Conservation (phyloP, 1,284 basidiomycete genomes). For the Fomes fomentarius region DNA sequence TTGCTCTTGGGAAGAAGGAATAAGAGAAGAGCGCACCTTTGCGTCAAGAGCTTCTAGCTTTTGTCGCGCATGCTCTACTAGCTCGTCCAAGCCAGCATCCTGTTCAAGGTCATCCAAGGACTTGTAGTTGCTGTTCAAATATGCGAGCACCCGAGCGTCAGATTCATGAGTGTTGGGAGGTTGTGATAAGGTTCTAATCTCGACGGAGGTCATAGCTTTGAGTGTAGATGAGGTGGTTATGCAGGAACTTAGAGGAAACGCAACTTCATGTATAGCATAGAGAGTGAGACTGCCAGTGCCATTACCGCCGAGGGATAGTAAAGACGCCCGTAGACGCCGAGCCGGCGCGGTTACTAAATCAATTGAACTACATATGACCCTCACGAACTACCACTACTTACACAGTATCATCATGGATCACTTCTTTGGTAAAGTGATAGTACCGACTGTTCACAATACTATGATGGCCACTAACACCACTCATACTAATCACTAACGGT, state of each 20-base stretch:
- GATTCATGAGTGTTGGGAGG: constrained; percentile 49
- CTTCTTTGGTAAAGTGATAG: too few species aligned
- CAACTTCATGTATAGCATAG: too few species aligned
- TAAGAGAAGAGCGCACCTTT: constrained; percentile 28
- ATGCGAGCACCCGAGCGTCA: constrained; percentile 42
- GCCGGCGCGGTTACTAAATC: too few species aligned
- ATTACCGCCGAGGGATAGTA: too few species aligned
- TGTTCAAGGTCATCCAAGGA: constrained; percentile 44
- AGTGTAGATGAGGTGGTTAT: neutral
- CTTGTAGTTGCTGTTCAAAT: constrained; percentile 49
- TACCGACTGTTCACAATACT: too few species aligned
- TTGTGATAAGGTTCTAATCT: constrained; percentile 51
- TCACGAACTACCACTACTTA: too few species aligned
- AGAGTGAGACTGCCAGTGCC: too few species aligned
- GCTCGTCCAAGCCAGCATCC: constrained; percentile 39
- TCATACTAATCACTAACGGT: too few species aligned
- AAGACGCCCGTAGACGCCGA: too few species aligned
- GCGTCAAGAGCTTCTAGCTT: constrained; percentile 29
- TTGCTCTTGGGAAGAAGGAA: neutral
- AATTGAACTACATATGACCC: too few species aligned
- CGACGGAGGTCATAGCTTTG: constrained; percentile 51
- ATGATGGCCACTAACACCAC: too few species aligned
- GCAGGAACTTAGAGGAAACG: neutral
- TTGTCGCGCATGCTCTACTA: constrained; percentile 35
- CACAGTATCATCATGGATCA: too few species aligned